Percentiles rank a stretch among this genome's conserved stretches.
Conservation (phyloP, 2,329 filamentous ascomycete species). For the Didymella pinodella region DNA sequence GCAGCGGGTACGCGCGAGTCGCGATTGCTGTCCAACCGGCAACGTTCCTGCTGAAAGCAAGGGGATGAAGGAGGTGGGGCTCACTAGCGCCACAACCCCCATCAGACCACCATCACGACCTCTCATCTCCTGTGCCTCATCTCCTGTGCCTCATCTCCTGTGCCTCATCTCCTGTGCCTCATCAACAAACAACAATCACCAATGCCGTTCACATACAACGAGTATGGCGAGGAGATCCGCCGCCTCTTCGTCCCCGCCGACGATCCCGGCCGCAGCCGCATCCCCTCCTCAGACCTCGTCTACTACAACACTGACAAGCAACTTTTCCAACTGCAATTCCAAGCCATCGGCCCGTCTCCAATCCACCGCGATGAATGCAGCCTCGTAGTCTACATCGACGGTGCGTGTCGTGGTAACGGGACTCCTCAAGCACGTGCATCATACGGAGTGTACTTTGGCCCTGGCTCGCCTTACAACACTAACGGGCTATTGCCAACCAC, state of each 20-base stretch:
- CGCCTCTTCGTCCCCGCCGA: background rate
- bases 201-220: background rate
- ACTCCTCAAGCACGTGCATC: conserved; percentile 17
- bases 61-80: background rate
- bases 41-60: background rate
- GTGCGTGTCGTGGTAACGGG: conserved; percentile 34
- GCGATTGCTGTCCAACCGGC: no score
- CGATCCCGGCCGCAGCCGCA: background rate
- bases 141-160: no score
- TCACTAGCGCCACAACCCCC: background rate
- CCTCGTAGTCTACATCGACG: conserved; percentile 34
- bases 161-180: no score
- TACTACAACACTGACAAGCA: conserved; percentile 3
- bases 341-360: background rate
- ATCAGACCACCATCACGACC: no score
- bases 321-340: background rate
- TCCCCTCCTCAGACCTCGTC: background rate
- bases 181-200: background rate
- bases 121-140: no score
- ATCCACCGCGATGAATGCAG: background rate
- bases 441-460: conserved; percentile 30
- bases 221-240: background rate
- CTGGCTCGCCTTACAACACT: background rate
- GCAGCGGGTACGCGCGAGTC: no score
- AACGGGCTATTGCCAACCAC: background rate